phyloP scores from a whole-genome alignment of 192 early-diverging fungal genomes.

The Coemansia sp. region DNA sequence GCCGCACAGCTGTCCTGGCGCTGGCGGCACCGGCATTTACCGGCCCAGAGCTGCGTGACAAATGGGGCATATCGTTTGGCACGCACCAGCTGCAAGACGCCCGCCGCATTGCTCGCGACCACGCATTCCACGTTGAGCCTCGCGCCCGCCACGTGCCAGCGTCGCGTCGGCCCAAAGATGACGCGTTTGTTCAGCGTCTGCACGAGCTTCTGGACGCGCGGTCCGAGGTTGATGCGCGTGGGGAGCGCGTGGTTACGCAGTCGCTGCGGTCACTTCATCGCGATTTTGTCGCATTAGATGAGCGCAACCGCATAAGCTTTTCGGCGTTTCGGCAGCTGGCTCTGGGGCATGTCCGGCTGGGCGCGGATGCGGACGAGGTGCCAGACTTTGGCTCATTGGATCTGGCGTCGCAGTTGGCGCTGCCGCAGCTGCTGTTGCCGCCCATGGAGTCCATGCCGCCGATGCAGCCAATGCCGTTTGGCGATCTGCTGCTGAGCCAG shows the following conservation, averaged over 20 bases:
- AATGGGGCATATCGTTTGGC: constrained; percentile 20
- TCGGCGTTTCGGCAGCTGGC: constrained; percentile 31
- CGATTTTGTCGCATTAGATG: constrained; percentile 11
- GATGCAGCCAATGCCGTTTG: constrained; percentile 10
- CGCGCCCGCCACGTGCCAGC: constrained; percentile 8
- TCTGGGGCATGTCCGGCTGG: constrained; percentile 15
- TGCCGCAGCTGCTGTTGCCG: constrained; percentile 3
- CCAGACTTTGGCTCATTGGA: neutral
- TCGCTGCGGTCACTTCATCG: constrained; percentile 27
- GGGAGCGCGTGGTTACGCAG: neutral
- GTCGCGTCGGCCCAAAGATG: constrained; percentile 19
- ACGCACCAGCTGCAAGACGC: constrained; percentile 31
- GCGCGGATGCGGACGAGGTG: neutral
- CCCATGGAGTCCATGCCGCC: constrained; percentile 3
- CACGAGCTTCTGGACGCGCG: constrained; percentile 9
- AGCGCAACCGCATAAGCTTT: constrained; percentile 15
- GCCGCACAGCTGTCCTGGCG: constrained; percentile 21
- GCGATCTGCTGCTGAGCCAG: constrained; percentile 9
- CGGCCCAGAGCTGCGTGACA: constrained; percentile 17
- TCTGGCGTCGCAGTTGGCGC: neutral
- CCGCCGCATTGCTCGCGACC: constrained; percentile 8
- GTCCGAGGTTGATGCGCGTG: constrained; percentile 1
- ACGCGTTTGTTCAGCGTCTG: constrained; percentile 7
- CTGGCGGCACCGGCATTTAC: constrained; percentile 23
- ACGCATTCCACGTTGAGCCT: constrained; percentile 7